Conservation (phyloP, 208 protist species). For the Sergeia podlipaevii region DNA sequence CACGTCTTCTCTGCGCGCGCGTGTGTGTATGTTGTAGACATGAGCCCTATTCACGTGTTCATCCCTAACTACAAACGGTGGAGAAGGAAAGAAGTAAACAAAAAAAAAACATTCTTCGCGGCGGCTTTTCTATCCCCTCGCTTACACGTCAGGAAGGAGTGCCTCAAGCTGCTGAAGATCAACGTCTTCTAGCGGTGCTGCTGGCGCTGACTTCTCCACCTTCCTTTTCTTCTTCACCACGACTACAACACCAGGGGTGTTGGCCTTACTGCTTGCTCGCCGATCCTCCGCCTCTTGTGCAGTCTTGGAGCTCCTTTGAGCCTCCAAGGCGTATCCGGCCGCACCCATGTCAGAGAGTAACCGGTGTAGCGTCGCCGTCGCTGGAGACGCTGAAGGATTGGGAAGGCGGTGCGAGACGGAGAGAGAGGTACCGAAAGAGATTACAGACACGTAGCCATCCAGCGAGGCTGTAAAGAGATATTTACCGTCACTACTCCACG, state of each 20-base stretch:
- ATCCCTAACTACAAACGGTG: too few relatives aligned
- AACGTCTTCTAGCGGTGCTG: slow-evolving; percentile 13
- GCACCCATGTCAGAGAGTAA: slow-evolving; percentile 30
- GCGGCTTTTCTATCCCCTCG: too few relatives aligned
- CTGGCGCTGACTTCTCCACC: slow-evolving; percentile 15
- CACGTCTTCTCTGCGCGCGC: too few relatives aligned
- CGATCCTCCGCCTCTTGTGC: not conserved
- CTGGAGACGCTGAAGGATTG: slow-evolving; percentile 42
- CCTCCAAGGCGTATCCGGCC: slow-evolving; percentile 21
- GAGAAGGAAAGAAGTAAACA: too few relatives aligned
- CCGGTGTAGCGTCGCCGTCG: slow-evolving; percentile 24
- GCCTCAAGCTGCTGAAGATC: slow-evolving; percentile 20
- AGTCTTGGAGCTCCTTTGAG: slow-evolving; percentile 7
- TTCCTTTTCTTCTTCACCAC: slow-evolving; percentile 80
- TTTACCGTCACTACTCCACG: slow-evolving; percentile 53
- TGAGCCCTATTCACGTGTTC: too few relatives aligned
- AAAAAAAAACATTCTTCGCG: too few relatives aligned
- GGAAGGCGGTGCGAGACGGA: slow-evolving; percentile 52
- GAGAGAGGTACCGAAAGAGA: slow-evolving; percentile 53
- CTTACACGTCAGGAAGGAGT: not conserved
- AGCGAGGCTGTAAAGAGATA: slow-evolving; percentile 74
- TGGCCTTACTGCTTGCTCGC: slow-evolving; percentile 6
- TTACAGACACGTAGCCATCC: slow-evolving; percentile 83
- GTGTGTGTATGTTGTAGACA: too few relatives aligned
- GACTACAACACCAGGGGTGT: slow-evolving; percentile 17